Conservation (phyloP, 306 rosid genomes). For the Lagenaria siceraria region DNA sequence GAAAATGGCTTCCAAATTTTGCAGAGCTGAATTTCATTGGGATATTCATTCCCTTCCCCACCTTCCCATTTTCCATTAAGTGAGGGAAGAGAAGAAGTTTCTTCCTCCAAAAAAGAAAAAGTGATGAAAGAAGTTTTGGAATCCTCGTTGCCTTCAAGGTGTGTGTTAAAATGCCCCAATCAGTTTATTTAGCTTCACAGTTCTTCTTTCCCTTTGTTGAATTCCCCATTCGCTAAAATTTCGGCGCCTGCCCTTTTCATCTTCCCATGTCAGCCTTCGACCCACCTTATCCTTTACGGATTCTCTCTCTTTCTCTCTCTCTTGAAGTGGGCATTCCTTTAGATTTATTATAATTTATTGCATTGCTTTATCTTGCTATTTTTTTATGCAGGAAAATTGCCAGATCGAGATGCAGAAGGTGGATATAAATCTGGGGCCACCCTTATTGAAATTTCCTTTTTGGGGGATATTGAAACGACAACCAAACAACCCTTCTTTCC, state of each 20-base stretch:
- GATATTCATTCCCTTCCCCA: neutral
- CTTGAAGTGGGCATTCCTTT: constrained; percentile 24
- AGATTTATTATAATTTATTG: neutral
- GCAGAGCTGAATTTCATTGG: neutral
- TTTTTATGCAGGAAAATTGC: constrained; percentile 1
- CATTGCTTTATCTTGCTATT: neutral
- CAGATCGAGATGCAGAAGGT: constrained; percentile 4
- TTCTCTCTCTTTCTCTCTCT: neutral
- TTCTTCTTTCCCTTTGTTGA: neutral
- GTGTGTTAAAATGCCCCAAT: constrained; percentile 1
- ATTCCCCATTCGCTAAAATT: neutral
- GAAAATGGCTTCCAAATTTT: neutral
- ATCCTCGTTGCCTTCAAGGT: neutral
- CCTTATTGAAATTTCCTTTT: neutral
- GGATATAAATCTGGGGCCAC: neutral
- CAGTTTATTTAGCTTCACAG: neutral
- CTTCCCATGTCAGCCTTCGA: neutral
- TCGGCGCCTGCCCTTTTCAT: neutral
- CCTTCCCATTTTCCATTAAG: neutral
- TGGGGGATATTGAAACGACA: constrained; percentile 21
- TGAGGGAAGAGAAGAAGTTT: constrained; percentile 1
- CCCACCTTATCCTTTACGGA: constrained; percentile 9
- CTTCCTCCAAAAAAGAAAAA: neutral
- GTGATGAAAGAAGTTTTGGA: neutral
- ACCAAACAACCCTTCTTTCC: constrained; percentile 26